A percentile compares a stretch with the other conserved stretches of the same genome.
phyloP scores from a whole-genome alignment of 768 basidiomycete species.

The Suillus placidus region DNA sequence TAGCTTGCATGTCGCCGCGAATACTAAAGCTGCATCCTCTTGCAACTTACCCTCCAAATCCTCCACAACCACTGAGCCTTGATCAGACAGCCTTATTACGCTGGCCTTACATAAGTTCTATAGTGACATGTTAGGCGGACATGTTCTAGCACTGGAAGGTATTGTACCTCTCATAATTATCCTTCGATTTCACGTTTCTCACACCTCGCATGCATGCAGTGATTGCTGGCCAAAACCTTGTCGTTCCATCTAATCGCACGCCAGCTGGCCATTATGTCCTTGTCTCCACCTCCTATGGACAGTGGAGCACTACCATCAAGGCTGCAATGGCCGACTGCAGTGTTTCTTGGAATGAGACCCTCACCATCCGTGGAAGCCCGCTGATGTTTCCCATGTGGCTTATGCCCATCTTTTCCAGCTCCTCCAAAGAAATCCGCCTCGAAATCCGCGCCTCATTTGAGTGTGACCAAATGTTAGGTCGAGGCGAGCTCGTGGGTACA shows the following conservation, averaged over 20 bases:
- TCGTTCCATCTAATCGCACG: not conserved
- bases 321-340: not conserved
- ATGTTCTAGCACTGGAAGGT: not conserved
- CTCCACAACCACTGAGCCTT: not conserved
- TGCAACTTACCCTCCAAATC: not conserved
- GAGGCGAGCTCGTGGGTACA: not conserved
- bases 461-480: not conserved
- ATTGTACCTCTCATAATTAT: not conserved
- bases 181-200: not conserved
- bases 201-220: not conserved
- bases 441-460: not conserved
- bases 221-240: not conserved
- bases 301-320: not conserved
- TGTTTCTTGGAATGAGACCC: not conserved
- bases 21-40: not conserved
- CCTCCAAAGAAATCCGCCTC: not conserved
- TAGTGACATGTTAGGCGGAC: not conserved
- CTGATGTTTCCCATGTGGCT: not conserved
- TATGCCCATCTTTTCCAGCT: not conserved
- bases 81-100: not conserved
- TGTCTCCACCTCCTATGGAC: not conserved
- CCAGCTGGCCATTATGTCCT: not conserved
- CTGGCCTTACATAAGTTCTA: not conserved
- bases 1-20: not conserved
- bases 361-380: not conserved